These are phyloP conservation scores for Leishmania guyanensis DNA, from an alignment of 208 protist genomes.

Conservation along the genomic window DNA sequence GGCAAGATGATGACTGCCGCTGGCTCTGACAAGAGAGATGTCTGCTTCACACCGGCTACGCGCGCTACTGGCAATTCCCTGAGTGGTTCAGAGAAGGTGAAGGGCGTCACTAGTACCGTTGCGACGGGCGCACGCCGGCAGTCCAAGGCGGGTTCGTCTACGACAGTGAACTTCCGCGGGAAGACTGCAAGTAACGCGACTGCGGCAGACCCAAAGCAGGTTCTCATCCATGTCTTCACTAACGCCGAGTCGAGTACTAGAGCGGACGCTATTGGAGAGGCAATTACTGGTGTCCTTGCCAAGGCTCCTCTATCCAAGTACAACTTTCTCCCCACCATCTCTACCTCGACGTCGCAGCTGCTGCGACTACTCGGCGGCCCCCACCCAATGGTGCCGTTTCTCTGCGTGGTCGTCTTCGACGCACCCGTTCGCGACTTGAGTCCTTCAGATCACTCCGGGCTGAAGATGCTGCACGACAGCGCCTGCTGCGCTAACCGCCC, in stretches of 20 bases:
- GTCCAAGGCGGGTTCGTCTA: neutral
- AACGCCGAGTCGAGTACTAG: conserved; percentile 17
- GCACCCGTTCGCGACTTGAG: conserved; percentile 24
- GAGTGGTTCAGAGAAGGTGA: neutral
- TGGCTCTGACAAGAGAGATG: neutral
- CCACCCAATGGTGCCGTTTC: conserved; percentile 16
- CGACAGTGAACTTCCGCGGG: no score
- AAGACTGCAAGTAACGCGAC: neutral
- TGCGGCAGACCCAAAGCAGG: conserved; percentile 8
- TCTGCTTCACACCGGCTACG: neutral
- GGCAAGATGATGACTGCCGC: neutral
- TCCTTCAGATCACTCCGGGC: conserved; percentile 27
- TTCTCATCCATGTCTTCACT: conserved; percentile 57
- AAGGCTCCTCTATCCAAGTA: conserved; percentile 41
- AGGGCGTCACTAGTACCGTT: neutral
- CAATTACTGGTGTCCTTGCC: conserved; percentile 43
- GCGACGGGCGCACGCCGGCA: conserved; percentile 5
- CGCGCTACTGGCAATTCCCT: neutral
- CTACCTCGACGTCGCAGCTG: conserved; percentile 46
- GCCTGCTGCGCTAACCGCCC: neutral
- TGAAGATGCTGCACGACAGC: conserved; percentile 34
- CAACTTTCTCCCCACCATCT: conserved; percentile 46
- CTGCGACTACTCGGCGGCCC: conserved; percentile 19
- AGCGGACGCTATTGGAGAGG: conserved; percentile 36
- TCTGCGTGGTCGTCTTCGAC: conserved; percentile 54